Conservation (phyloP, 768 basidiomycete genomes). For the Trametes cinnabarina region DNA sequence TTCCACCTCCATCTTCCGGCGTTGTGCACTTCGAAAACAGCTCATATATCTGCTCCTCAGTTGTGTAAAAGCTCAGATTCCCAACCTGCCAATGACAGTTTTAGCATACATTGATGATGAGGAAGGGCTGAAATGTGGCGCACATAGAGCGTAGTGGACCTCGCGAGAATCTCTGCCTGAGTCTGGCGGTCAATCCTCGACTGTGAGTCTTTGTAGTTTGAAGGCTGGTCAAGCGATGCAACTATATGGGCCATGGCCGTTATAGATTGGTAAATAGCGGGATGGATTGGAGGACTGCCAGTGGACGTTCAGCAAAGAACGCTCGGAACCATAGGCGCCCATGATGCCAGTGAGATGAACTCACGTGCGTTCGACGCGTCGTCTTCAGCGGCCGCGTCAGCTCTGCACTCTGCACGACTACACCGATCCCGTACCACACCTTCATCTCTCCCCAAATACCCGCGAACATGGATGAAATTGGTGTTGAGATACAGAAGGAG, state of each 20-base stretch:
- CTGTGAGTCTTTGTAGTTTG: conserved; percentile 96
- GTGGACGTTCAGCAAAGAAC: conserved; percentile 12
- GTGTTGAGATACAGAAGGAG: conserved; percentile 79
- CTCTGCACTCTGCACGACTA: conserved; percentile 17
- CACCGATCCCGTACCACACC: not conserved
- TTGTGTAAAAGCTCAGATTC: conserved; percentile 92
- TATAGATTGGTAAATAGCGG: not conserved
- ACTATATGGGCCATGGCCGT: conserved; percentile 80
- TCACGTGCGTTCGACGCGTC: conserved; percentile 30
- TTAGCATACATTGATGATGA: conserved; percentile 17
- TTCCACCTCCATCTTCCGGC: conserved; percentile 83
- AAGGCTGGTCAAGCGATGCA: conserved; percentile 83
- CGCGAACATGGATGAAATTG: conserved; percentile 80
- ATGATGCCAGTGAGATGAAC: not conserved
- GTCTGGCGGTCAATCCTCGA: conserved; percentile 71
- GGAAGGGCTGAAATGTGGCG: conserved; percentile 34
- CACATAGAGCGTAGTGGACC: conserved; percentile 90
- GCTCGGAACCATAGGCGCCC: conserved; percentile 3
- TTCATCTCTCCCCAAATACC: conserved; percentile 8
- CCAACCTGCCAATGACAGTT: conserved; percentile 55
- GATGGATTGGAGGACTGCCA: conserved; percentile 7
- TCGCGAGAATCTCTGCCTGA: conserved; percentile 77
- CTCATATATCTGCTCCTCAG: conserved; percentile 95
- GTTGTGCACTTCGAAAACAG: conserved; percentile 88
- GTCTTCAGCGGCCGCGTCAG: conserved; percentile 35